Percentiles rank a stretch among this genome's conserved stretches.
Conservation (phyloP, 1,284 basidiomycete genomes). For the Ceratobasidium sp. region DNA sequence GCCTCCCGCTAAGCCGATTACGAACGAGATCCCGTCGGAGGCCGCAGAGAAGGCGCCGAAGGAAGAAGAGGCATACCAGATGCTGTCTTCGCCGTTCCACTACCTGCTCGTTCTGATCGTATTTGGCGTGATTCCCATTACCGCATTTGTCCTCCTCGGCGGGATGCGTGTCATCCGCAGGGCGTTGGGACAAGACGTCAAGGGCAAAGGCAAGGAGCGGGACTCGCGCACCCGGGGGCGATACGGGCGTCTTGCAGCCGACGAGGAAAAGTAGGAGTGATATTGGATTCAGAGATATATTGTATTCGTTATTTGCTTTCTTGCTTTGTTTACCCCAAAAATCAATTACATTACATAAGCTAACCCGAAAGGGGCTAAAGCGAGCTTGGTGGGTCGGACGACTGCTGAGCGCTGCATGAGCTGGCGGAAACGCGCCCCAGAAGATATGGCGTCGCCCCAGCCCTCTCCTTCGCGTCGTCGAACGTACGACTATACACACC, state of each 20-base stretch:
- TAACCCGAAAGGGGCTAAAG: constrained; percentile 39
- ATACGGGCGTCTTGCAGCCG: constrained; percentile 27
- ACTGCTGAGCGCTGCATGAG: constrained; percentile 19
- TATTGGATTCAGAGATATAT: not conserved
- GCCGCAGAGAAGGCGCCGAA: constrained; percentile 38
- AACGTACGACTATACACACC: constrained; percentile 31
- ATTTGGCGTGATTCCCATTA: constrained; percentile 61
- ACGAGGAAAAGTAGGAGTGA: constrained; percentile 31
- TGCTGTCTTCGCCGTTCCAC: constrained; percentile 52
- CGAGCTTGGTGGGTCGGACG: not conserved
- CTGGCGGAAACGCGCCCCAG: constrained; percentile 25
- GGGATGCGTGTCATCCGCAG: constrained; percentile 52
- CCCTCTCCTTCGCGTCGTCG: constrained; percentile 18
- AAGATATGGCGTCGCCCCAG: constrained; percentile 24
- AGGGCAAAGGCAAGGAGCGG: constrained; percentile 36
- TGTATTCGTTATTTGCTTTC: constrained; percentile 4
- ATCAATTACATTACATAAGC: not conserved
- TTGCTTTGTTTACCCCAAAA: constrained; percentile 30
- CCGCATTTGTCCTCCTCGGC: constrained; percentile 67
- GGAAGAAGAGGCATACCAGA: constrained; percentile 31
- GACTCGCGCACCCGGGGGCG: constrained; percentile 20
- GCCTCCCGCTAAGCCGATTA: constrained; percentile 31
- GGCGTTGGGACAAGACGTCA: constrained; percentile 27
- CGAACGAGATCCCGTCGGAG: constrained; percentile 34
- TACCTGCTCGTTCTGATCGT: constrained; percentile 62